Evolutionary conservation across 169 alveolate genomes (phyloP).

Genomic region (Toxoplasma gondii): DNA sequence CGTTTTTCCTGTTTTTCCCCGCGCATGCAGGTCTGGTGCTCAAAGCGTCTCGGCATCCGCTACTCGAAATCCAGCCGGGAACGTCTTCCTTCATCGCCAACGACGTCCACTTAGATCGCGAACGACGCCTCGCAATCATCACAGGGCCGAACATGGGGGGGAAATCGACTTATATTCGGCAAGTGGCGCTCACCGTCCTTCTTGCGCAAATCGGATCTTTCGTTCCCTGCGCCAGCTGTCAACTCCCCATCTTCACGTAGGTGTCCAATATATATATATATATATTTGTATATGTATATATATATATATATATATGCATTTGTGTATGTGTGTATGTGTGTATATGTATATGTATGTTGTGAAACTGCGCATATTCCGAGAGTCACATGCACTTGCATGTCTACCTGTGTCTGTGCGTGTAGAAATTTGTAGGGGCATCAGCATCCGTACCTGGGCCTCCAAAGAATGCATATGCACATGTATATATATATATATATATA

Average conservation of each 20-base stretch:
- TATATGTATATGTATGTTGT: not conserved
- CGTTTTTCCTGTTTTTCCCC: not conserved
- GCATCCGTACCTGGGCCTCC: too few species aligned
- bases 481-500: too few species aligned
- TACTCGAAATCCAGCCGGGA: conserved; percentile 79
- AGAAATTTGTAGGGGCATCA: too few species aligned
- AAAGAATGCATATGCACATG: too few species aligned
- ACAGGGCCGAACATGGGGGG: conserved; percentile 99
- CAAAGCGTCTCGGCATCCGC: conserved; percentile 87
- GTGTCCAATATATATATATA: not conserved
- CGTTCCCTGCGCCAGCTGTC: conserved; percentile 92
- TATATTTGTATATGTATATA: too few species aligned
- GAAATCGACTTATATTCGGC: conserved; percentile 96
- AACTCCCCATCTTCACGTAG: conserved; percentile 91
- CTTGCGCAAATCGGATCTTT: conserved; percentile 98
- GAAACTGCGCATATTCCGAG: too few species aligned
- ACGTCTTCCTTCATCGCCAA: conserved; percentile 83
- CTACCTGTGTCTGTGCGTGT: too few species aligned
- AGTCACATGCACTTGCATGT: too few species aligned
- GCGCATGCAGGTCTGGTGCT: conserved; percentile 73
- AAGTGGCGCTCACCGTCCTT: conserved; percentile 90
- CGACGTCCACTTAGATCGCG: conserved; percentile 82
- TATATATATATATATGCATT: too few species aligned
- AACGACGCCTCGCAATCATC: conserved; percentile 90
- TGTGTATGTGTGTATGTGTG: not conserved